Percentiles rank a stretch among this genome's conserved stretches.
Evolutionary conservation across 2,329 filamentous ascomycete genomes (phyloP).

Genomic region (Annulohypoxylon truncatum): DNA sequence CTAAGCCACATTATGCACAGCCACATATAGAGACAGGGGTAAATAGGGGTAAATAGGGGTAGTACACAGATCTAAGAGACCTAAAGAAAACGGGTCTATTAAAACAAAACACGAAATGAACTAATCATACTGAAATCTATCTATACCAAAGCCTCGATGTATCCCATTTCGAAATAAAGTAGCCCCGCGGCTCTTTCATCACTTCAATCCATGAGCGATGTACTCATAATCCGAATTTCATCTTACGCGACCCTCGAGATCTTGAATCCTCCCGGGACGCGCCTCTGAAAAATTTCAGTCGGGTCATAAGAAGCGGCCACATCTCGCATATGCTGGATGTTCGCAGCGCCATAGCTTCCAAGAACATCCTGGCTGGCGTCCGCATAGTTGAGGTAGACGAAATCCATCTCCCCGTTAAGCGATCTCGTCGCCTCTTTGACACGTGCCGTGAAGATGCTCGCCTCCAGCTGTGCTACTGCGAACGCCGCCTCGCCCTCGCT

Average conservation of each 20-base stretch:
- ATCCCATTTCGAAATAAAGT: background rate
- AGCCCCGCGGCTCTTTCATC: background rate
- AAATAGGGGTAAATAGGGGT: slow-evolving; percentile 1
- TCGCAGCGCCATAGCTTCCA: slow-evolving; percentile 46
- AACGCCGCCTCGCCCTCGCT: slow-evolving; percentile 29
- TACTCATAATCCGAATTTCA: background rate
- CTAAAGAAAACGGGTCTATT: background rate
- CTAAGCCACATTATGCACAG: slow-evolving; percentile 12
- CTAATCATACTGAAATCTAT: background rate
- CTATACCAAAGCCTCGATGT: background rate
- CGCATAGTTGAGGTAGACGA: slow-evolving; percentile 52
- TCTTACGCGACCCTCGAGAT: slow-evolving; percentile 38
- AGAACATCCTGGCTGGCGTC: slow-evolving; percentile 46
- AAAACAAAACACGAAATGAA: background rate
- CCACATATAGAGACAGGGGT: background rate
- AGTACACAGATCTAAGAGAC: background rate
- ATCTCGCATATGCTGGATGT: slow-evolving; percentile 43
- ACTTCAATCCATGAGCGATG: background rate
- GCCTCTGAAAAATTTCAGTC: slow-evolving; percentile 46
- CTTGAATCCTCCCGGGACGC: slow-evolving; percentile 51
- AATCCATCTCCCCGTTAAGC: slow-evolving; percentile 42
- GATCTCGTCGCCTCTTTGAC: slow-evolving; percentile 41
- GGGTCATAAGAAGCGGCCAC: slow-evolving; percentile 49
- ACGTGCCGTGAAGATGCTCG: slow-evolving; percentile 32
- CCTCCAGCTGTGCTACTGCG: slow-evolving; percentile 33